Evolutionary conservation across 2,329 filamentous ascomycete genomes (phyloP).

Genomic region (Colletotrichum liriopes): DNA sequence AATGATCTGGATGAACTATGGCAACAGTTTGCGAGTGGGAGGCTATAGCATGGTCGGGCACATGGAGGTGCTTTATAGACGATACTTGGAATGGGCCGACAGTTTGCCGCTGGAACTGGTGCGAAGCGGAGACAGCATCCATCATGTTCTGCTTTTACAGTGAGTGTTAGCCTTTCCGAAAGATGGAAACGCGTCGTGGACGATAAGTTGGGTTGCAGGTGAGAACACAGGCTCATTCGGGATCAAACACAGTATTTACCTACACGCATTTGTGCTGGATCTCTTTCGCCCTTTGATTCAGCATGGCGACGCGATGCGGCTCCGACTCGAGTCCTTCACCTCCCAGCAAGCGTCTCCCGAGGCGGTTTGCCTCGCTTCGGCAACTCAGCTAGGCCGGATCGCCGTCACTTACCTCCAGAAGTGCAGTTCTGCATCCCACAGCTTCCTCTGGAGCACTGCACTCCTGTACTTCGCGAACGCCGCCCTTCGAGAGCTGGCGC

Average conservation of each 20-base stretch:
- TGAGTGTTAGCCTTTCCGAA: neutral
- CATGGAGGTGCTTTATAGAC: constrained; percentile 19
- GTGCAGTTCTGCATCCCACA: constrained; percentile 10
- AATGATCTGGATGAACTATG: constrained; percentile 30
- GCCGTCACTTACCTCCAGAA: constrained; percentile 7
- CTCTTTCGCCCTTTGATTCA: constrained; percentile 24
- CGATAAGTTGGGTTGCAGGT: neutral
- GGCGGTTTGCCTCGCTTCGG: constrained; percentile 8
- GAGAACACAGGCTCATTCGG: neutral
- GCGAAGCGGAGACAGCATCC: constrained; percentile 3
- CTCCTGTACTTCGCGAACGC: constrained; percentile 25
- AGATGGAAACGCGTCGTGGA: too few relatives aligned
- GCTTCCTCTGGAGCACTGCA: constrained; percentile 28
- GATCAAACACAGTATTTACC: constrained; percentile 5
- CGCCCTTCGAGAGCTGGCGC: neutral
- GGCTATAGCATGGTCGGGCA: neutral
- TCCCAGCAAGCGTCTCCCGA: constrained; percentile 26
- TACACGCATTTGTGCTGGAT: constrained; percentile 21
- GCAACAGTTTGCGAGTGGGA: neutral
- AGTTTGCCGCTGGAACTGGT: constrained; percentile 13
- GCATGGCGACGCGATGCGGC: constrained; percentile 10
- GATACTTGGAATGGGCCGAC: constrained; percentile 21
- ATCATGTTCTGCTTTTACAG: constrained; percentile 31
- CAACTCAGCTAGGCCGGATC: constrained; percentile 5
- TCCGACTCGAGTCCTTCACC: constrained; percentile 19